Evolutionary conservation across 257 asterid genomes (phyloP).

Genomic region (Echium plantagineum): DNA sequence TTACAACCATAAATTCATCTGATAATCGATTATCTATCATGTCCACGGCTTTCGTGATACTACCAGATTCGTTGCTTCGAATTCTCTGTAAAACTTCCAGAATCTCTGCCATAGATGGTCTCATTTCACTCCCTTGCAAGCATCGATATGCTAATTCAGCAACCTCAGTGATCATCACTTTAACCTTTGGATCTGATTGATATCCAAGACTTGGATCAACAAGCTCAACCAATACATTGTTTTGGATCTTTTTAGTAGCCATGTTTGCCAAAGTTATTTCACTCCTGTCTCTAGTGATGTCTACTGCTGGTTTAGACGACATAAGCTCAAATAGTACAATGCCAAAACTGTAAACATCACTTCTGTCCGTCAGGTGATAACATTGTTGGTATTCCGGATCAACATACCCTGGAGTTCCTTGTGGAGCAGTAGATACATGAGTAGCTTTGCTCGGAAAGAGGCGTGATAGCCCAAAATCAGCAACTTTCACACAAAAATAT

Average conservation of each 20-base stretch:
- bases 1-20: too few relatives aligned
- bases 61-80: background rate
- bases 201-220: background rate
- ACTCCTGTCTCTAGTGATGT: background rate
- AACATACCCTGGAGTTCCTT: background rate
- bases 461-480: background rate
- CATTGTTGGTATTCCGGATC: background rate
- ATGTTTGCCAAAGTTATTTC: background rate
- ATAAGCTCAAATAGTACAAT: background rate
- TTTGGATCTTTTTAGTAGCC: background rate
- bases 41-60: background rate
- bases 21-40: too few relatives aligned
- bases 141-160: background rate
- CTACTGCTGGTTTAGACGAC: background rate
- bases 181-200: background rate
- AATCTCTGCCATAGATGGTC: conserved; percentile 22
- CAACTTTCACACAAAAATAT: background rate
- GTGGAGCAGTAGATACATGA: background rate
- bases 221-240: background rate
- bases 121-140: background rate
- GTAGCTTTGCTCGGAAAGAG: background rate
- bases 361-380: background rate
- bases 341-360: background rate
- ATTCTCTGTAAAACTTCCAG: conserved; percentile 1
- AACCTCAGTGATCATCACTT: background rate